phyloP scores from a whole-genome alignment of 1,284 basidiomycete species.

The Cutaneotrichosporon sp. region DNA sequence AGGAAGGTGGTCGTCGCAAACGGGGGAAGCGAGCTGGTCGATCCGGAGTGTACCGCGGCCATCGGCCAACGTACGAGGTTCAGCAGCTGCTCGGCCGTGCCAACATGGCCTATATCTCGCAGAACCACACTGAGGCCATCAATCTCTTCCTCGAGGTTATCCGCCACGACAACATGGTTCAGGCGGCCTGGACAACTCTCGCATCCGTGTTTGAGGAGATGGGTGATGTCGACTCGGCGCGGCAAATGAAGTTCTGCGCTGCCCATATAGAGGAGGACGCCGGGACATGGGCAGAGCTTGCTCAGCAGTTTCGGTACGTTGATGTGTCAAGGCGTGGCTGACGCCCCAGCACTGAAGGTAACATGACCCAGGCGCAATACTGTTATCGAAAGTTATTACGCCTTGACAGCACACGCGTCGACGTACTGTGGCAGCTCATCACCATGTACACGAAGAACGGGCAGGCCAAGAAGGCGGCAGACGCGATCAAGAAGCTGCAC shows the following conservation, averaged over 20 bases:
- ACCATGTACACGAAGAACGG: slow-evolving; percentile 73
- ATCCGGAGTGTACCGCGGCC: slow-evolving; percentile 37
- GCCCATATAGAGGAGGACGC: slow-evolving; percentile 81
- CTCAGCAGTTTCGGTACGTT: slow-evolving; percentile 67
- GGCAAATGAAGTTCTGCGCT: slow-evolving; percentile 84
- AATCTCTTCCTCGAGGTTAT: slow-evolving; percentile 87
- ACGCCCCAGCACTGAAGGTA: slow-evolving; percentile 62
- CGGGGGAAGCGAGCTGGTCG: slow-evolving; percentile 7
- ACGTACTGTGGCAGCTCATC: slow-evolving; percentile 88
- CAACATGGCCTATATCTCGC: slow-evolving; percentile 76
- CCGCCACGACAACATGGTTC: slow-evolving; percentile 82
- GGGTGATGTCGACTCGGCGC: slow-evolving; percentile 66
- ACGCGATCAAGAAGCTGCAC: slow-evolving; percentile 72
- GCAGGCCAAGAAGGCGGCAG: slow-evolving; percentile 70
- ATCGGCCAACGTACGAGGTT: slow-evolving; percentile 76
- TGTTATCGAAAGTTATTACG: slow-evolving; percentile 83
- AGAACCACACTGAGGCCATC: slow-evolving; percentile 69
- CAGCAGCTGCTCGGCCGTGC: slow-evolving; percentile 77
- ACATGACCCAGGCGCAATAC: slow-evolving; percentile 82
- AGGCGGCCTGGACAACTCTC: slow-evolving; percentile 80
- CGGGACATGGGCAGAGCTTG: slow-evolving; percentile 84
- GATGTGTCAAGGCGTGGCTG: background rate
- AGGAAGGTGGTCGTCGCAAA: slow-evolving; percentile 11
- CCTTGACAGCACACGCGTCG: slow-evolving; percentile 75
- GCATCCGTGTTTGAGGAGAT: slow-evolving; percentile 74